Conservation (phyloP, 495 filamentous ascomycete genomes). For the Neurospora terricola region DNA sequence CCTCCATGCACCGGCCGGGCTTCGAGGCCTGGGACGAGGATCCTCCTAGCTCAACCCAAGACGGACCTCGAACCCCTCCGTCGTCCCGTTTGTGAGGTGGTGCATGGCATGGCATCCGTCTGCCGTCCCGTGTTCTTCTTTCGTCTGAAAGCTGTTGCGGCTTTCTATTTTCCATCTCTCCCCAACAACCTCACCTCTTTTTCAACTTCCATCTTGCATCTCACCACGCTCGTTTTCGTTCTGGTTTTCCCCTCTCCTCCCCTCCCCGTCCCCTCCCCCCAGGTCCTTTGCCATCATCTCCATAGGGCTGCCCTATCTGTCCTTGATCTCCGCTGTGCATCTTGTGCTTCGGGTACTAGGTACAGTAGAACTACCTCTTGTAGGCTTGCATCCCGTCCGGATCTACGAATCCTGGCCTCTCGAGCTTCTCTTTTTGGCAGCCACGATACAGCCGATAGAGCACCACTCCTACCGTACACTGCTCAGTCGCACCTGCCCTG, state of each 20-base stretch:
- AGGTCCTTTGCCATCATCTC: background rate
- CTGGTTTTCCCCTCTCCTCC: background rate
- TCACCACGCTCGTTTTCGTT: constrained; percentile 9
- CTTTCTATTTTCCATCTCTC: background rate
- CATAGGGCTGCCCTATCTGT: background rate
- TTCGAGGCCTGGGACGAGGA: background rate
- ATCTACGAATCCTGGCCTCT: background rate
- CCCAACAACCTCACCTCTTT: background rate
- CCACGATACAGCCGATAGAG: background rate
- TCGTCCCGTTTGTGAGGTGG: background rate
- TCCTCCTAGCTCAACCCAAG: background rate
- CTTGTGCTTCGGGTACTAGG: background rate
- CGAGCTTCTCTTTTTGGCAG: background rate
- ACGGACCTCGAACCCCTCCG: background rate
- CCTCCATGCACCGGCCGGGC: background rate
- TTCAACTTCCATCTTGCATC: background rate
- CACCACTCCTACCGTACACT: background rate
- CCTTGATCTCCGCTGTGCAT: background rate
- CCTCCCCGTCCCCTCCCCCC: background rate
- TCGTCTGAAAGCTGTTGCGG: background rate
- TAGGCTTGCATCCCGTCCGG: background rate
- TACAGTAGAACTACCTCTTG: background rate
- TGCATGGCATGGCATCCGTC: background rate
- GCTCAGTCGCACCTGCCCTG: background rate
- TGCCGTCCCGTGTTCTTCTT: background rate